Evolutionary conservation across 2,329 filamentous ascomycete genomes (phyloP), one percentile per base, ranked within the genome.

Genomic region (Oidium heveae): DNA sequence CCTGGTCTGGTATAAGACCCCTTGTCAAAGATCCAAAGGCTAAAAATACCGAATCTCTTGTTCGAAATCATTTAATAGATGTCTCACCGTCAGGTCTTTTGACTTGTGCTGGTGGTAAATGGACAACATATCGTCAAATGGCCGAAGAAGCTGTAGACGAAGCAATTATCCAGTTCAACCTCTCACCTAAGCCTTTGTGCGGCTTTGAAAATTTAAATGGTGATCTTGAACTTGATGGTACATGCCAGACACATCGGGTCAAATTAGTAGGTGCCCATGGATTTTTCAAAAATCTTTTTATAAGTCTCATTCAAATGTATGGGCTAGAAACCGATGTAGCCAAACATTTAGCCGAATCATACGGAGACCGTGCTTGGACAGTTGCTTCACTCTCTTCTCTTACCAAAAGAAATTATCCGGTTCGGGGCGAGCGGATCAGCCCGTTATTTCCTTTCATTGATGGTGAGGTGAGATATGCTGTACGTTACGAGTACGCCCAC

Each of bases 81-180:
- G 74, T 85, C 52, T 89, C 85, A n/a, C 68, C 75, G 1, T 86
- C 84, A 7, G 86, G 86, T 12, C 74, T 93, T 20, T 70, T 94
- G 59, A 94, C 86, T 36, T 88, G 85, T 63, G 85, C 85, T 32
- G 86, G 86, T 61, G 86, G 86, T 51, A 93, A 94, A 69, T 93
- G 86, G 86, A 93, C 86, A 2, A 93, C 86, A 1, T 93, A 93
- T 69, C 81, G 86, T 55, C 84, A 93, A 67, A 93, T 94, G 86
- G 84, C 86, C 22, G 85, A 94, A 68, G 85, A 93, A 65, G 84
- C 83, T 47, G 85, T 94, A 46, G 85, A 93, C 63, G 80, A 84
- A 63, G 84, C 86, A 10, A 75, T 91, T 65, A 71, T 74, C 54
- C 72, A 76, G 56, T 89, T 86, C 67, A 69, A 71, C 9, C 74